Conservation (phyloP, 1,284 basidiomycete species). For the Bondarzewia mesenterica region DNA sequence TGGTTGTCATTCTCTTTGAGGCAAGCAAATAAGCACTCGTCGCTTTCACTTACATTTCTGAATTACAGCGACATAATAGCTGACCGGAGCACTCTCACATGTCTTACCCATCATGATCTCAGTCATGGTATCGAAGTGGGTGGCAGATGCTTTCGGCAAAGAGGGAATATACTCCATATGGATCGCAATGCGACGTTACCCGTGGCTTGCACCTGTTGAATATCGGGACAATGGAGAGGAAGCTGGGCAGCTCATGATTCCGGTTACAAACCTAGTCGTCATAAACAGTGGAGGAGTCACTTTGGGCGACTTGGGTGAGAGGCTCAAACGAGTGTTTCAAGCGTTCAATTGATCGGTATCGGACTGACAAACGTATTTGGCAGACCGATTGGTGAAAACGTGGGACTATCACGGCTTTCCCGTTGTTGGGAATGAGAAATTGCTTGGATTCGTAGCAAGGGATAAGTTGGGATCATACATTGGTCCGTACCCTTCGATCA, state of each 20-base stretch:
- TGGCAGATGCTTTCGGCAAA: conserved; percentile 61
- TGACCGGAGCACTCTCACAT: conserved; percentile 68
- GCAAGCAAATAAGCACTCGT: conserved; percentile 21
- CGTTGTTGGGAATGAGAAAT: conserved; percentile 39
- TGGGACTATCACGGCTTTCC: conserved; percentile 56
- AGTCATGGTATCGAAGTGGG: conserved; percentile 71
- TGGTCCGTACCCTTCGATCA: conserved; percentile 30
- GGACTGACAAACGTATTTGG: neutral
- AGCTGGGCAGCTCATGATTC: conserved; percentile 56
- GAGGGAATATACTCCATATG: conserved; percentile 72
- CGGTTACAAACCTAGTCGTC: conserved; percentile 39
- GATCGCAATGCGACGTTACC: conserved; percentile 65
- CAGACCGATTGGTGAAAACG: conserved; percentile 30
- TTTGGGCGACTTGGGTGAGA: conserved; percentile 41
- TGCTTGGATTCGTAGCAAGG: conserved; percentile 54
- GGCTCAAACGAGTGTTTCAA: neutral
- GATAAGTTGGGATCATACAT: conserved; percentile 43
- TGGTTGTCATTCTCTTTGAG: conserved; percentile 71
- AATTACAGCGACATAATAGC: too few relatives aligned
- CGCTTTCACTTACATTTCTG: conserved; percentile 4
- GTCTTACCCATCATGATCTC: conserved; percentile 75
- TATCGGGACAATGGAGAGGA: conserved; percentile 60
- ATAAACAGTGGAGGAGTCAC: conserved; percentile 36
- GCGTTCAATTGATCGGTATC: too few relatives aligned
- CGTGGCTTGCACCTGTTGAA: conserved; percentile 66